Base-by-base conservation (phyloP, 176 grass and related monocot genomes). In the Otatea glauca region DNA sequence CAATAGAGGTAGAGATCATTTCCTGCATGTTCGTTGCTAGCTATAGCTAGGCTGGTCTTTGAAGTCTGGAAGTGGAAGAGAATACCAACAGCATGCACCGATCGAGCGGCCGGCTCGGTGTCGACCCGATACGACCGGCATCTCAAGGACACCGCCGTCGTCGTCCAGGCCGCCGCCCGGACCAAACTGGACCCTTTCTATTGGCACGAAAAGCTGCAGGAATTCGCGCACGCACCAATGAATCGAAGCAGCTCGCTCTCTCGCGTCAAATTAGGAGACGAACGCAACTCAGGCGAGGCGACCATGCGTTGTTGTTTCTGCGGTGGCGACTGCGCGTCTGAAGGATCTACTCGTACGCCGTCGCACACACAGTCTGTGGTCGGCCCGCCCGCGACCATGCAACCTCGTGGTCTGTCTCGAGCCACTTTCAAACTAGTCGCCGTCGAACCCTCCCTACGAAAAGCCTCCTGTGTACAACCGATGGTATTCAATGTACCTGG, bases 321-420 rank as follows among this genome's bases (percentile, higher is more conserved):
- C 47, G 47, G 47, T 15, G 47, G 47, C 47, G 47, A 15, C n/a
- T n/a, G n/a, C n/a, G 5, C 13, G 43, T 3, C 39, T 0, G 54
- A 3, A 8, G 17, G 54, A 56, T 56, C 56, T 10, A 24, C 21
- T 2, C 21, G 56, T 11, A 60, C 21, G 55, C 55, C 55, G 56
- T 3, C 7, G 21, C 9, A 11, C 3, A 5, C 43, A 14, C 43
- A 4, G n/a, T 25, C 3, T 37, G 51, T 62, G 87, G 87, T 89
- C 88, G 83, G 77, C 77, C 88, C 88, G 77, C 77, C 71, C 71
- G 77, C 88, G 88, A 89, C 88, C 77, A 29, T 29, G 29, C 29
- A 84, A 78, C 43, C 86, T 77, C 73, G 73, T 54, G 80, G 64
- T 32, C 38, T 58, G 74, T 27, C 78, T 44, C 56, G 27, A 24